phyloP scores from a whole-genome alignment of 2,329 filamentous ascomycete species.

The Talaromyces sp. region DNA sequence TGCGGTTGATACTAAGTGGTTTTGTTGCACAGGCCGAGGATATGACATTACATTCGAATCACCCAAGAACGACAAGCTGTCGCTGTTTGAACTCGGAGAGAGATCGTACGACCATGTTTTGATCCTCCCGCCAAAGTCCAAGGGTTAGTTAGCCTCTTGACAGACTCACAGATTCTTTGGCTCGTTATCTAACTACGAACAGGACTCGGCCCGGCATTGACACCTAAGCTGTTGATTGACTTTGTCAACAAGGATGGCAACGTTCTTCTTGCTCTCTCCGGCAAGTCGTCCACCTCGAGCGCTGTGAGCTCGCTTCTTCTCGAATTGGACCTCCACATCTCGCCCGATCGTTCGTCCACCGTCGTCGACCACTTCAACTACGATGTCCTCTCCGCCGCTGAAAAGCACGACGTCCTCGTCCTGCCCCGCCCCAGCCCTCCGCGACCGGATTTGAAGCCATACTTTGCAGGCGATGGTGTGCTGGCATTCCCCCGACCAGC shows the following conservation, averaged over 20 bases:
- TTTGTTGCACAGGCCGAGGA: conserved; percentile 61
- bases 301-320: conserved; percentile 73
- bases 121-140: conserved; percentile 81
- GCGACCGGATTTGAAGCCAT: conserved; percentile 67
- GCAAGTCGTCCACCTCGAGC: conserved; percentile 62
- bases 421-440: conserved; percentile 62
- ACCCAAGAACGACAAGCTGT: conserved; percentile 71
- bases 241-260: conserved; percentile 92
- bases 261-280: conserved; percentile 78
- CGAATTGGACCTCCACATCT: conserved; percentile 85
- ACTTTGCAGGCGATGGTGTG: conserved; percentile 65
- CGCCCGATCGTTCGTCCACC: conserved; percentile 74
- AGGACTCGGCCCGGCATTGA: conserved; percentile 85
- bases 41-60: conserved; percentile 77
- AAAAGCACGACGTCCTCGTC: conserved; percentile 84
- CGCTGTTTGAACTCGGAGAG: conserved; percentile 80
- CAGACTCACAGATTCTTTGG: background rate
- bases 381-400: conserved; percentile 68
- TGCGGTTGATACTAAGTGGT: background rate
- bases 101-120: conserved; percentile 86
- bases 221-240: conserved; percentile 78
- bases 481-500: conserved; percentile 78
- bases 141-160: conserved; percentile 53
- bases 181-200: conserved; percentile 18
- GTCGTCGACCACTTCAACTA: conserved; percentile 97